Conservation (phyloP, 1,139 yeast species). For the Pichia sp. region DNA sequence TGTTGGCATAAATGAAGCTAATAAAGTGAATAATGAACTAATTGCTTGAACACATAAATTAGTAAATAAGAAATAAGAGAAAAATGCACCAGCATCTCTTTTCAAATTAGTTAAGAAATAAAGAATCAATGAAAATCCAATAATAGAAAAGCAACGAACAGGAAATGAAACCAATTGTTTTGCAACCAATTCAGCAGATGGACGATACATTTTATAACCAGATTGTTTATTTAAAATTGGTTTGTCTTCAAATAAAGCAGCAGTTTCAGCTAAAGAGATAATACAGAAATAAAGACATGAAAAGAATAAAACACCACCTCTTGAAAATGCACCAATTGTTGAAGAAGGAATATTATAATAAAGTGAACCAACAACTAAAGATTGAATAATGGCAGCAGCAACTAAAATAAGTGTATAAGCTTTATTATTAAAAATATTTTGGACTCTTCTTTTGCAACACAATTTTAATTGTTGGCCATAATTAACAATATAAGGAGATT, state of each 20-base stretch:
- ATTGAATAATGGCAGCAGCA: constrained; percentile 45
- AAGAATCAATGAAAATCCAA: constrained; percentile 33
- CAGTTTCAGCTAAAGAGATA: constrained; percentile 37
- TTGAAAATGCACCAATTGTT: constrained; percentile 34
- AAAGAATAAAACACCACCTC: constrained; percentile 38
- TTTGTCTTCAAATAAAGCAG: constrained; percentile 37
- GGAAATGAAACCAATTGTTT: constrained; percentile 38
- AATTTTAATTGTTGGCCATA: constrained; percentile 40
- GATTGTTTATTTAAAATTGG: constrained; percentile 41
- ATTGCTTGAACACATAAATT: constrained; percentile 37
- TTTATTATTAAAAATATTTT: constrained; percentile 42
- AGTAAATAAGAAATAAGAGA: constrained; percentile 37
- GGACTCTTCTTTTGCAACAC: constrained; percentile 41
- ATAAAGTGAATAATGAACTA: constrained; percentile 40
- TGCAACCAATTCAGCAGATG: constrained; percentile 44
- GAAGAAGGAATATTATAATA: constrained; percentile 32
- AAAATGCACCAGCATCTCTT: constrained; percentile 39
- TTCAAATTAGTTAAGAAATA: constrained; percentile 40
- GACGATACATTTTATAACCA: constrained; percentile 38
- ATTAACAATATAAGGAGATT: constrained; percentile 41
- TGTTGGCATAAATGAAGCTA: constrained; percentile 43
- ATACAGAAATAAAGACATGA: constrained; percentile 40
- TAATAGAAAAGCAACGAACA: constrained; percentile 31
- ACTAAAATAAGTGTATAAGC: constrained; percentile 40
- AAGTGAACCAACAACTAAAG: constrained; percentile 35